Evolutionary conservation across 2,329 filamentous ascomycete species (phyloP), one percentile per base, ranked within the genome.

Genomic region (Colletotrichum aenigma): DNA sequence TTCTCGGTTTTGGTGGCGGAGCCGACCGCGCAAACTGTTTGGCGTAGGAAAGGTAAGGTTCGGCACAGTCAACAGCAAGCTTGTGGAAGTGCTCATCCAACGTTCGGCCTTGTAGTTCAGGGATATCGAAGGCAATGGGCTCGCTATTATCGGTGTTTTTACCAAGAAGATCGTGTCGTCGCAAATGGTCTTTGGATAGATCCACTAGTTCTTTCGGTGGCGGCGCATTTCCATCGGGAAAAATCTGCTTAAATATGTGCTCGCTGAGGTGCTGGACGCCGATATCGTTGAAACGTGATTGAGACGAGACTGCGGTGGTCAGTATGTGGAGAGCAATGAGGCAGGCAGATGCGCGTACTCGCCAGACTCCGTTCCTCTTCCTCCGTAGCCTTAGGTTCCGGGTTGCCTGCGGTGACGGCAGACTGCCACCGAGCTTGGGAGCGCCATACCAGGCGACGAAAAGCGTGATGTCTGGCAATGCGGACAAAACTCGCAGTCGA

Each of bases 1-100:
- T 91, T 52, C 90, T 86, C 38, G 92, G 92, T 77, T 89, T 90
- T 5, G 87, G 86, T 5, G 92, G 85, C 85, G 94, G 83, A 85
- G 91, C 83, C 82, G 89, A 88, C 77, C 86, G 86, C 1, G 94
- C 91, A 81, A 98, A 97, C 48, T 92, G 86, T 81, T 95, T 97
- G 2, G 96, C 94, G 77, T 92, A 86, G 7, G 87, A 88, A 60
- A 98, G 84, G 80, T 94, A 98, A 0, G 97, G 96, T 79, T 98
- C 95, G 6, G 96, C 95, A 58, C 94, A 93, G 83, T 98, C 95
- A 82, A 94, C 89, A 28, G 96, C 97, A 12, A 99, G 90, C 82
- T 92, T 96, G 86, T 95, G 89, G 81, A 99, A 99, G 85, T 99
- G 97, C 83, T 98, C 96, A 83, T 99, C 97, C 13, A 99, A 88